Evolutionary conservation across 768 basidiomycete species (phyloP).

Genomic region (Tubosaeta sp.): DNA sequence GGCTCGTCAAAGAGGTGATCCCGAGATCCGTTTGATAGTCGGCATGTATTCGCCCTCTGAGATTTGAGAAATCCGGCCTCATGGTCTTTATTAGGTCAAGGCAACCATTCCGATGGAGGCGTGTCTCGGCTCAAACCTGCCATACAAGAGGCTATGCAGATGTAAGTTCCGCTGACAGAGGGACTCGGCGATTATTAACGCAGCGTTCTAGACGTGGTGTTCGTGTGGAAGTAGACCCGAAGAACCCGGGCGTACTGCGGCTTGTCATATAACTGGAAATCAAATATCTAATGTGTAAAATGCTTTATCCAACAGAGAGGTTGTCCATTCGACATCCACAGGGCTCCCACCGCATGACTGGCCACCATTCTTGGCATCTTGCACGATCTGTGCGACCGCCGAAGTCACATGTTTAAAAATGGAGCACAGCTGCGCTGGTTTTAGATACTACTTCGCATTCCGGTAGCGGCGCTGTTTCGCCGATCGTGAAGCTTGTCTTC

Average conservation of each 20-base stretch:
- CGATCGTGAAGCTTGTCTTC: too few species aligned
- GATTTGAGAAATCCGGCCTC: not conserved
- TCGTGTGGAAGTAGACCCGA: constrained; percentile 67
- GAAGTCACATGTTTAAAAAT: too few species aligned
- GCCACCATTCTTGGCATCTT: too few species aligned
- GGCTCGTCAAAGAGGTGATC: constrained; percentile 57
- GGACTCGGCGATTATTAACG: not conserved
- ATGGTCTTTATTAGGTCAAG: constrained; percentile 57
- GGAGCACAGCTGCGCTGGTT: too few species aligned
- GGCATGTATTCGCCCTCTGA: constrained; percentile 42
- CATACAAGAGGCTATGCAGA: constrained; percentile 75
- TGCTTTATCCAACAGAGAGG: not conserved
- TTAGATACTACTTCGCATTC: too few species aligned
- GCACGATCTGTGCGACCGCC: too few species aligned
- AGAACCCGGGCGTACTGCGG: constrained; percentile 80
- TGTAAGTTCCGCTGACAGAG: constrained; percentile 38
- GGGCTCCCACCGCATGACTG: not conserved
- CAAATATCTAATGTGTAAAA: not conserved
- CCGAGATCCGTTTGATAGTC: constrained; percentile 75
- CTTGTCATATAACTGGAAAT: constrained; percentile 34
- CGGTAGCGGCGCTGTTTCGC: too few species aligned
- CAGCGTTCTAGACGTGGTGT: constrained; percentile 55
- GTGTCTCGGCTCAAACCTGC: constrained; percentile 86
- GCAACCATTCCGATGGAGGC: constrained; percentile 76
- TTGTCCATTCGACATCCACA: too few species aligned